A percentile compares a stretch with the other conserved stretches of the same genome.
Evolutionary conservation across 1,284 basidiomycete species (phyloP).

Genomic region (Sporisorium scitamineum): DNA sequence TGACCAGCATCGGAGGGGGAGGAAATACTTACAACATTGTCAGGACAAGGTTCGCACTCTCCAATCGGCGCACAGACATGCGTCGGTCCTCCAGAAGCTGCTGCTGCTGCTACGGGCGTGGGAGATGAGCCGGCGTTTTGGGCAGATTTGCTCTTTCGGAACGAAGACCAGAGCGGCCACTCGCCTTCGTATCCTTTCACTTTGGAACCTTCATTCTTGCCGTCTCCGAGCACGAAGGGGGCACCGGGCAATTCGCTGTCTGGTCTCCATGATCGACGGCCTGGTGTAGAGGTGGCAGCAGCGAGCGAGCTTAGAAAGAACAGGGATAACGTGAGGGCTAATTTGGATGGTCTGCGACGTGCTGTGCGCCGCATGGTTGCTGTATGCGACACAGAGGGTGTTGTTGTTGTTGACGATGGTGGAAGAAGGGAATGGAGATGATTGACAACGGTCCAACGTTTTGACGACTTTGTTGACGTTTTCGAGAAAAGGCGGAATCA

Average conservation of each 20-base stretch:
- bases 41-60: constrained; percentile 48
- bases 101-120: background rate
- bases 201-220: constrained; percentile 41
- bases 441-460: background rate
- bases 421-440: background rate
- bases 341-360: constrained; percentile 11
- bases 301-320: constrained; percentile 30
- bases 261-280: constrained; percentile 31
- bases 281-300: background rate
- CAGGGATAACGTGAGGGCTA: constrained; percentile 27
- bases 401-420: constrained; percentile 11
- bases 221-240: constrained; percentile 37
- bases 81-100: background rate
- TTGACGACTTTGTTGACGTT: constrained; percentile 6
- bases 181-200: constrained; percentile 47
- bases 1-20: background rate
- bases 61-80: constrained; percentile 42
- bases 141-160: background rate
- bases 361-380: constrained; percentile 8
- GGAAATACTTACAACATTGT: constrained; percentile 40
- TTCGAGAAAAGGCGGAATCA: too few species aligned
- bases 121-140: background rate
- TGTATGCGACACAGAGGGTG: too few species aligned
- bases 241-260: constrained; percentile 34
- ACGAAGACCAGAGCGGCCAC: constrained; percentile 44